These are phyloP conservation scores for Malassezia obtusa DNA, from an alignment of 1,284 basidiomycete genomes.

Conservation along the genomic window DNA sequence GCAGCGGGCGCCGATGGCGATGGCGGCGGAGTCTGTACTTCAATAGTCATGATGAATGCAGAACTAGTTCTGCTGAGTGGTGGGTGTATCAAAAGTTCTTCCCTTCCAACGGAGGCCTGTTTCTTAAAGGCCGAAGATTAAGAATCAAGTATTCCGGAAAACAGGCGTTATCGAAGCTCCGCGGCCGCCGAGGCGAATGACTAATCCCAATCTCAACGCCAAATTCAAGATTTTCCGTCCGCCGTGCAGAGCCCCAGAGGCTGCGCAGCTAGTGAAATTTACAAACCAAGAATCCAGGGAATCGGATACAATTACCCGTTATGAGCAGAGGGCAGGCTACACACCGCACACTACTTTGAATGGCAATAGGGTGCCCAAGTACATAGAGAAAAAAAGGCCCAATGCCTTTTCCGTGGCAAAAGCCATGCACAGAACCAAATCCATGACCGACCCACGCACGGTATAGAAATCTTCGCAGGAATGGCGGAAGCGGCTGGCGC, in stretches of 20 bases:
- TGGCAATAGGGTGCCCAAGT: background rate
- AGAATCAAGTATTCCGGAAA: no score
- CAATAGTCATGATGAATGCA: background rate
- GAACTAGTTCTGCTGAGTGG: background rate
- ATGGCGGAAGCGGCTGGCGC: no score
- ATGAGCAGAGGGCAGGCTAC: background rate
- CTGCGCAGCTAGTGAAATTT: no score
- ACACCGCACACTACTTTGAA: constrained; percentile 1
- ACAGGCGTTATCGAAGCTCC: no score
- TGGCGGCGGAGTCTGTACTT: background rate
- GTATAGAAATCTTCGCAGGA: background rate
- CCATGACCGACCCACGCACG: background rate
- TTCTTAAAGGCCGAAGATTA: background rate
- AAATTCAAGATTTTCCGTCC: no score
- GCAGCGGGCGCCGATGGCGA: background rate
- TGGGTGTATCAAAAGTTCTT: background rate
- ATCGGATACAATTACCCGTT: constrained; percentile 11
- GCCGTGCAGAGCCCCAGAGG: no score
- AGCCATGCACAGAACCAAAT: no score
- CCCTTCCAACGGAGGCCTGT: background rate
- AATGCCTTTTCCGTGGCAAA: background rate
- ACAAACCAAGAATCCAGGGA: background rate
- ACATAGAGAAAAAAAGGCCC: background rate
- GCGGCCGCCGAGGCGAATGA: no score
- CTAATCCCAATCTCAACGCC: no score